Percentiles rank a stretch among this genome's conserved stretches.
Conservation (phyloP, 371 early-diverging fungal species). For the Rhizopus stolonifer region DNA sequence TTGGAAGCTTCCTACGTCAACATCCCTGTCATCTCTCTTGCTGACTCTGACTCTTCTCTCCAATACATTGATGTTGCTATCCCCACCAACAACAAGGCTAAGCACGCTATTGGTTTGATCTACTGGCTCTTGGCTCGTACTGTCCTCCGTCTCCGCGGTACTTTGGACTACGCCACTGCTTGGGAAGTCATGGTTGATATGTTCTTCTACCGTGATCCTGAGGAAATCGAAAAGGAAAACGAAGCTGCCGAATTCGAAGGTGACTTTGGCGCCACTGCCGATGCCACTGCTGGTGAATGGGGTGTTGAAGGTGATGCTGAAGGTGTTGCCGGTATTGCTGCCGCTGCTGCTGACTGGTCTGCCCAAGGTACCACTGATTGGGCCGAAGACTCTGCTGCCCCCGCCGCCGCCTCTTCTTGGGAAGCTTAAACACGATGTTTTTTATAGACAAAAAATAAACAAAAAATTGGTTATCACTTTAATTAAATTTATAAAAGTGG, state of each 20-base stretch:
- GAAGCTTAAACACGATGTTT: no score
- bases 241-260: conserved; percentile 42
- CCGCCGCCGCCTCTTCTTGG: conserved; percentile 22
- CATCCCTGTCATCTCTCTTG: conserved; percentile 98
- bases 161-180: conserved; percentile 73
- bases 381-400: conserved; percentile 30
- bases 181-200: conserved; percentile 97
- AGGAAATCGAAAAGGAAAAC: conserved; percentile 92
- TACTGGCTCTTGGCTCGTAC: conserved; percentile 97
- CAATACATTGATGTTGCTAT: conserved; percentile 97
- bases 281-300: conserved; percentile 24
- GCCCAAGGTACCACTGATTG: conserved; percentile 30
- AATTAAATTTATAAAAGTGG: no score
- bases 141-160: conserved; percentile 96
- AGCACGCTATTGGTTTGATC: conserved; percentile 95
- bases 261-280: no score
- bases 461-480: no score
- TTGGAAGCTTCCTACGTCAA: conserved; percentile 98
- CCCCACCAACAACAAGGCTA: conserved; percentile 99
- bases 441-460: no score
- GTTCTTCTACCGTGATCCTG: conserved; percentile 96
- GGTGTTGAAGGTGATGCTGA: conserved; percentile 40
- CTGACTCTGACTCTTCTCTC: conserved; percentile 96
- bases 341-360: conserved; percentile 48
- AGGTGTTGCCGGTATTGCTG: conserved; percentile 32